phyloP scores from a whole-genome alignment of 768 basidiomycete genomes.

The Asterophora lycoperdoides region DNA sequence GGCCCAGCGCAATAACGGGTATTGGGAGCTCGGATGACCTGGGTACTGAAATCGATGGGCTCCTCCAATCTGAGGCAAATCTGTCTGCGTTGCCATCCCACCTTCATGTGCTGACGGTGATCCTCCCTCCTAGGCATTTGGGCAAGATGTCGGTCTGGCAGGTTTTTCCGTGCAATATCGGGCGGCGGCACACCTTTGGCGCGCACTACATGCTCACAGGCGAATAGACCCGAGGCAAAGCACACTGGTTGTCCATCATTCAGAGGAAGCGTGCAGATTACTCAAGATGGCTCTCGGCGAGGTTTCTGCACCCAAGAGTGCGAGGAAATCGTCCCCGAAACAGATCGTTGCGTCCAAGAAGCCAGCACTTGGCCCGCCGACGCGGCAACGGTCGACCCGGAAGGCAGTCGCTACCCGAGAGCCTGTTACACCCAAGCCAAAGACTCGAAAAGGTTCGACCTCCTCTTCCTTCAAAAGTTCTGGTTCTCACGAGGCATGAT shows the following conservation, averaged over 20 bases:
- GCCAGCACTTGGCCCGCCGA: slow-evolving; percentile 1
- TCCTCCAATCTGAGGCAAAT: slow-evolving; percentile 43
- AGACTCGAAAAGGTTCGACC: slow-evolving; percentile 31
- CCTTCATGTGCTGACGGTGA: neutral
- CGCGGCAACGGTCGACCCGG: slow-evolving; percentile 11
- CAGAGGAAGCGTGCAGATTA: slow-evolving; percentile 48
- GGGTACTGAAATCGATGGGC: slow-evolving; percentile 35
- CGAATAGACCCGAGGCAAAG: slow-evolving; percentile 40
- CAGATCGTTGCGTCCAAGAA: slow-evolving; percentile 20
- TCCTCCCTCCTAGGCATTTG: slow-evolving; percentile 26
- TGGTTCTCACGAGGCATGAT: neutral
- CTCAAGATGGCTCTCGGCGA: slow-evolving; percentile 36
- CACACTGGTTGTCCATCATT: slow-evolving; percentile 43
- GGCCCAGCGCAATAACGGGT: slow-evolving; percentile 17
- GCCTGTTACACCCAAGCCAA: slow-evolving; percentile 44
- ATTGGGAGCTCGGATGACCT: slow-evolving; percentile 32
- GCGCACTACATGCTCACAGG: slow-evolving; percentile 67
- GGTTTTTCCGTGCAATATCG: slow-evolving; percentile 44
- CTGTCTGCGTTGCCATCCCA: neutral
- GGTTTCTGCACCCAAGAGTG: slow-evolving; percentile 11
- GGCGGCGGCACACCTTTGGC: slow-evolving; percentile 59
- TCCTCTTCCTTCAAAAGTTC: neutral
- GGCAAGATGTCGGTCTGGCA: slow-evolving; percentile 30
- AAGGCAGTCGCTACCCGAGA: slow-evolving; percentile 18
- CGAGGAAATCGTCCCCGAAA: slow-evolving; percentile 25